Conservation (phyloP, 257 asterid species). For the Plantago major region DNA sequence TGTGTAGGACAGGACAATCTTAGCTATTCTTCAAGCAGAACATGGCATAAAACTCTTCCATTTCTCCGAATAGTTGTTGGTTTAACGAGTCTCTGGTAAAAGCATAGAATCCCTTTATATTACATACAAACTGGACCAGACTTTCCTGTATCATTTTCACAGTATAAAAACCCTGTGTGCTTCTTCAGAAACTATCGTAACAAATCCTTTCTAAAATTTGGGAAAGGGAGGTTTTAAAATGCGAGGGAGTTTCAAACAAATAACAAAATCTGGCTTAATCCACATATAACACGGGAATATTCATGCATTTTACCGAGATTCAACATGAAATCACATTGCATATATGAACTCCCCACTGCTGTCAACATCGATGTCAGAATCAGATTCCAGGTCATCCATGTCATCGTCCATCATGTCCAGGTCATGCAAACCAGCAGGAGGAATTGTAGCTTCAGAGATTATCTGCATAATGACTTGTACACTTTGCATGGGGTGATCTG, state of each 20-base stretch:
- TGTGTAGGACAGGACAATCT: background rate
- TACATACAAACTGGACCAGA: too few relatives aligned
- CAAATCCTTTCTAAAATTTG: background rate
- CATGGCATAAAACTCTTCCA: background rate
- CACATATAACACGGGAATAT: background rate
- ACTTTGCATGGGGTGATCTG: constrained; percentile 92
- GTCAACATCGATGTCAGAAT: constrained; percentile 84
- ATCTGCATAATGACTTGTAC: constrained; percentile 83
- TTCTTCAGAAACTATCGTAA: too few relatives aligned
- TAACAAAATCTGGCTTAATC: too few relatives aligned
- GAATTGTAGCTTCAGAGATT: constrained; percentile 86
- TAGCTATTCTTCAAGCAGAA: background rate
- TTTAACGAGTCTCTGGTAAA: background rate
- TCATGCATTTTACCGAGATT: background rate
- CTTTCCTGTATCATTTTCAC: too few relatives aligned
- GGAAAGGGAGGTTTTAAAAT: background rate
- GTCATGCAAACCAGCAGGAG: constrained; percentile 62
- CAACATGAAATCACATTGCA: constrained; percentile 49
- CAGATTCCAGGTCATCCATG: constrained; percentile 57
- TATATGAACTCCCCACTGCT: constrained; percentile 95
- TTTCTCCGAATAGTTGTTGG: background rate
- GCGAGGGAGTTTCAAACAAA: background rate
- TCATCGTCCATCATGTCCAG: constrained; percentile 85
- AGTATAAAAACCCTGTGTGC: too few relatives aligned
- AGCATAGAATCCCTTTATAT: too few relatives aligned